phyloP scores from a whole-genome alignment of 495 filamentous ascomycete species.

The Podospora didyma region DNA sequence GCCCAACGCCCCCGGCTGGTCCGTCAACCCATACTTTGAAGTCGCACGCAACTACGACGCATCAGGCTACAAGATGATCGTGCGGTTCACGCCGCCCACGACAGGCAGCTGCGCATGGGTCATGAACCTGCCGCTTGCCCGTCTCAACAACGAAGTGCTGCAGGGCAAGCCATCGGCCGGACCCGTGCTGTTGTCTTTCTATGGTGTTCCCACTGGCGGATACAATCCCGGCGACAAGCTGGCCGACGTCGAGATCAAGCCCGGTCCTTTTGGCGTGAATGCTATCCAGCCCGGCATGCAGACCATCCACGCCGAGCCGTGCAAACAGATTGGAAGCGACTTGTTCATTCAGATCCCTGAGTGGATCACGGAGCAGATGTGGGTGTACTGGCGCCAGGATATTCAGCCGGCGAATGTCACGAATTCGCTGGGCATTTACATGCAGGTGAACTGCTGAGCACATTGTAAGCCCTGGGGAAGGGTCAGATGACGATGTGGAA shows the following conservation, averaged over 20 bases:
- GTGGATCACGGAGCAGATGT: slow-evolving; percentile 3
- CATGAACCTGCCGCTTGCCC: slow-evolving; percentile 1
- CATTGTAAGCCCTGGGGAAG: not conserved
- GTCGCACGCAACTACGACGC: slow-evolving; percentile 1
- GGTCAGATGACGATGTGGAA: not conserved
- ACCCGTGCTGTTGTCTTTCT: slow-evolving; percentile 3
- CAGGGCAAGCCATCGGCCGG: not conserved
- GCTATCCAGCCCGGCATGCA: slow-evolving; percentile 4
- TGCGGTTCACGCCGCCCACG: slow-evolving; percentile 1
- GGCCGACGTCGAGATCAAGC: slow-evolving; percentile 1
- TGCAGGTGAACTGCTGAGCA: not conserved
- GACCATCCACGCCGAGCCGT: slow-evolving; percentile 7
- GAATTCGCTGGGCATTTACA: slow-evolving; percentile 5
- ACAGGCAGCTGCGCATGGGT: slow-evolving; percentile 7
- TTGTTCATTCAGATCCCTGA: slow-evolving; percentile 1
- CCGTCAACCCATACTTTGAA: not conserved
- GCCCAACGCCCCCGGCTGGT: slow-evolving; percentile 2
- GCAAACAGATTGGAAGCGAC: slow-evolving; percentile 5
- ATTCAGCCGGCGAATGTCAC: not conserved
- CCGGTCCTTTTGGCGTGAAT: slow-evolving; percentile 6
- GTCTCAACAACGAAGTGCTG: not conserved
- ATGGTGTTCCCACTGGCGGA: not conserved
- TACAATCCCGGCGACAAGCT: slow-evolving; percentile 1
- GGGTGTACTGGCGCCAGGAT: slow-evolving; percentile 6
- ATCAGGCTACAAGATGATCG: not conserved